Evolutionary conservation across 345 rosid species (phyloP), one percentile per base, ranked within the genome.

Genomic region (Cardiospermum halicacabum): DNA sequence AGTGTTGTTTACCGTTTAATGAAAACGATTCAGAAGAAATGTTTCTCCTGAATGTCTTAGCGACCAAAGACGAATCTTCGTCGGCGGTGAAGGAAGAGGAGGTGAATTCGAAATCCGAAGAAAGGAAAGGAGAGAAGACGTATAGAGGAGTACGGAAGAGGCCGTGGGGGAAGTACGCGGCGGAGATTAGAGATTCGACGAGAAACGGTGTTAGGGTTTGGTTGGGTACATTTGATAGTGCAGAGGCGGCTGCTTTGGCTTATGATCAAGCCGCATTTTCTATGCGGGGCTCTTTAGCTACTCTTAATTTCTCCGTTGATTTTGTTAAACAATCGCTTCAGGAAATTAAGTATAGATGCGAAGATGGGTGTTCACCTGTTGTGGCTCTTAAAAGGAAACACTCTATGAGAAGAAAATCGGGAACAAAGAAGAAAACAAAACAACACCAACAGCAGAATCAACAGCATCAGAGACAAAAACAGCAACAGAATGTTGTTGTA

Each of bases 111-210:
- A 56, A 10, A 56, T 36, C 53, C n/a, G 74, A 65, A 56, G 68
- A 66, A 31, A 25, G 56, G 30, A 4, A 0, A 58, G 3, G 47
- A 12, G 74, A 77, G 22, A 85, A 65, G 47, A 57, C 83, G 3
- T 84, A 78, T 67, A 70, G 92, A 77, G 92, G 92, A 19, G 92
- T 86, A 0, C 71, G 96, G 69, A 81, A 63, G 78, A 56, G 96
- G 69, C 96, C 92, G 0, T 86, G 96, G 92, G 92, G 96, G 5
- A 84, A 84, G 34, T 86, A 15, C 7, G 96, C 92, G 1, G 96
- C 96, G 0, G 96, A 89, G 78, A 86, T 89, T 26, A 78, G 96
- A 57, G 92, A 89, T 60, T 83, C 92, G 0, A 81, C 90, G 0
- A 76, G 84, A 37, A 75, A 84, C 3, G 92, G 96, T 0, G 73